phyloP scores from a whole-genome alignment of 441 rosid genomes.

The Erodium chrysanthum region DNA sequence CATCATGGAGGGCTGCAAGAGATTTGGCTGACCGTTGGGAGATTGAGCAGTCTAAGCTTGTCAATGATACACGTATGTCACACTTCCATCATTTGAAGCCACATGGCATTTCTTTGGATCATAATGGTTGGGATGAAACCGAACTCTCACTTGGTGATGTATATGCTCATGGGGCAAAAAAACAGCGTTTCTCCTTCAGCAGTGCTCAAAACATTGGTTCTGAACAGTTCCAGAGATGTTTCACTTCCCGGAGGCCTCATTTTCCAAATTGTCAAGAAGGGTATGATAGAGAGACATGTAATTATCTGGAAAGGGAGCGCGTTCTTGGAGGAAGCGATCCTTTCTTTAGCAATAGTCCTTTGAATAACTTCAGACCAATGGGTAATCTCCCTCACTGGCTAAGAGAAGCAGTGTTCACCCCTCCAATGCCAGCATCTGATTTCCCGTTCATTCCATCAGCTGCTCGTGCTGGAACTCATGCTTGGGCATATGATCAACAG shows the following conservation, averaged over 20 bases:
- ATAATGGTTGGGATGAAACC: constrained; percentile 23
- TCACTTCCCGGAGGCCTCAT: constrained; percentile 14
- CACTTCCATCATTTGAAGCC: constrained; percentile 19
- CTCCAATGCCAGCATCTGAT: constrained; percentile 22
- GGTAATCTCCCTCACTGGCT: constrained; percentile 38
- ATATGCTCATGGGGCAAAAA: constrained; percentile 17
- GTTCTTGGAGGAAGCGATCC: constrained; percentile 15
- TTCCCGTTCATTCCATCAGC: constrained; percentile 15
- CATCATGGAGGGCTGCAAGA: constrained; percentile 22
- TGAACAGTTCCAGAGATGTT: constrained; percentile 20
- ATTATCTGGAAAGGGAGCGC: constrained; percentile 16
- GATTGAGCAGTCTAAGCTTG: constrained; percentile 25
- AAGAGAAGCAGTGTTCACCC: constrained; percentile 28
- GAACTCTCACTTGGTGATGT: constrained; percentile 25
- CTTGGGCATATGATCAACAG: constrained; percentile 10
- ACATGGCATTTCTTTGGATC: constrained; percentile 18
- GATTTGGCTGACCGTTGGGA: constrained; percentile 31
- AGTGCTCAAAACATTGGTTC: constrained; percentile 14
- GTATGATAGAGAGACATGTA: constrained; percentile 14
- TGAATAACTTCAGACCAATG: constrained; percentile 13
- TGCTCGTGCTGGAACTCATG: constrained; percentile 14
- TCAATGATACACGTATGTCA: constrained; percentile 18
- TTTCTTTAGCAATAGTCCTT: constrained; percentile 9
- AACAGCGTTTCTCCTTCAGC: constrained; percentile 12
- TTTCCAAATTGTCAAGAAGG: constrained; percentile 21